A percentile compares a stretch with the other conserved stretches of the same genome.
Conservation (phyloP, 805 yeast genomes). For the Saturnispora serradocipensis region DNA sequence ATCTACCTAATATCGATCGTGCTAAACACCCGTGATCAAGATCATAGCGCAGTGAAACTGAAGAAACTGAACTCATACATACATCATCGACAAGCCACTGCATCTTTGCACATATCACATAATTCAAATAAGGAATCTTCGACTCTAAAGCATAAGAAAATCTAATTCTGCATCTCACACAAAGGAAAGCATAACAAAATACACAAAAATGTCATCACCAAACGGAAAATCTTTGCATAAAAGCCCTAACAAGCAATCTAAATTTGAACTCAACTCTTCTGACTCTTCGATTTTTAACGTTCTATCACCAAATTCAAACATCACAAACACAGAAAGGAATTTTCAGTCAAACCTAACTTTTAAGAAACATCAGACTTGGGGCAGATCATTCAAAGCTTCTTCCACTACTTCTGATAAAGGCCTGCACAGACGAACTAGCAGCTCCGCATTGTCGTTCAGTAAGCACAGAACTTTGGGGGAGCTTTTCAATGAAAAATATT, state of each 20-base stretch:
- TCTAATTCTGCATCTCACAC: not conserved
- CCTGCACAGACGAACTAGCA: constrained; percentile 5
- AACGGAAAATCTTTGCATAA: not conserved
- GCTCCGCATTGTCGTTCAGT: constrained; percentile 6
- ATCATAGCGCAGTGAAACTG: too few species aligned
- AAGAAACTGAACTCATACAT: not conserved
- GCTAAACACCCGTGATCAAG: too few species aligned
- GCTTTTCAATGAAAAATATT: constrained; percentile 10
- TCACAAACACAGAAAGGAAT: constrained; percentile 29
- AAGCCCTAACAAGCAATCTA: constrained; percentile 1
- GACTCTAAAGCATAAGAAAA: not conserved
- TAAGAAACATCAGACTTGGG: not conserved
- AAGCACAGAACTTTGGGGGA: constrained; percentile 8
- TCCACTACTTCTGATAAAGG: constrained; percentile 6
- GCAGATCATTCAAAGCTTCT: not conserved
- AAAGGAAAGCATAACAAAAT: not conserved
- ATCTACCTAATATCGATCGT: not conserved
- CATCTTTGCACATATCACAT: not conserved
- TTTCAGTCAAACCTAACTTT: not conserved
- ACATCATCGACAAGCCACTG: not conserved
- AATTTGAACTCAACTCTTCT: constrained; percentile 14
- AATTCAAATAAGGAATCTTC: not conserved
- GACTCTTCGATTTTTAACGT: constrained; percentile 24
- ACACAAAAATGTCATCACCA: not conserved
- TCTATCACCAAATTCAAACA: constrained; percentile 28